Evolutionary conservation across 1,284 basidiomycete species (phyloP), one percentile per base, ranked within the genome.

Genomic region (Chalciporus sp.): DNA sequence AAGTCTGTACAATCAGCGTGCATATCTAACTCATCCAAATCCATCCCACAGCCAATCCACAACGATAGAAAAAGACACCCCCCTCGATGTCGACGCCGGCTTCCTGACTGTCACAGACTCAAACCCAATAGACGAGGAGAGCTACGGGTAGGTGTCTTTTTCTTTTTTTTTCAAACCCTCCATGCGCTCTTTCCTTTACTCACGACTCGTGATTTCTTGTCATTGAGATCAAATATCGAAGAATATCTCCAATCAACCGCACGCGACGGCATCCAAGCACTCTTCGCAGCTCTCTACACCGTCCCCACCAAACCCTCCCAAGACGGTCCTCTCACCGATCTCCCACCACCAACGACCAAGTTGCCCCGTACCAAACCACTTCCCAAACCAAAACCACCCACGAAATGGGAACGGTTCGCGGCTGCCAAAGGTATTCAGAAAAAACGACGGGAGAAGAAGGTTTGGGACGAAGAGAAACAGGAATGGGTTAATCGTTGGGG

Each of bases 391-490:
- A 97, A 96, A 74, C 88, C 91, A 4, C 83, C 83, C 46, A 98
- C 96, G 14, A 99, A 98, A 72, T 99, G 97, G 97, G 93, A 98
- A 76, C 82, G 86, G 58, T 99, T 98, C 67, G 96, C 96, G 14
- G 86, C 88, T 53, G 88, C 91, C 42, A 98, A 98, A 77, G 97
- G 97, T 29, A 99, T 99, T 66, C 84, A 85, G 62, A 84, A 95
- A 65, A 86, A 79, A 68, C 85, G 80, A 60, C 84, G 83, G 55
- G 94, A 98, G 41, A 90, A 84, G 76, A 86, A 88, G 68, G 84
- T 89, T 8, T 99, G 92, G 88, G 95, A 99, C 73, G 96, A 98
- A 63, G 94, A 95, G 71, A 84, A 82, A 63, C 91, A 96, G 72
- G 92, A 92, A 40, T 99, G 94, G 92, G 92, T 97, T 12, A 83